A percentile compares a stretch with the other conserved stretches of the same genome.
Conservation (phyloP, 2,329 filamentous ascomycete genomes). For the Neofusicoccum umdonicola region DNA sequence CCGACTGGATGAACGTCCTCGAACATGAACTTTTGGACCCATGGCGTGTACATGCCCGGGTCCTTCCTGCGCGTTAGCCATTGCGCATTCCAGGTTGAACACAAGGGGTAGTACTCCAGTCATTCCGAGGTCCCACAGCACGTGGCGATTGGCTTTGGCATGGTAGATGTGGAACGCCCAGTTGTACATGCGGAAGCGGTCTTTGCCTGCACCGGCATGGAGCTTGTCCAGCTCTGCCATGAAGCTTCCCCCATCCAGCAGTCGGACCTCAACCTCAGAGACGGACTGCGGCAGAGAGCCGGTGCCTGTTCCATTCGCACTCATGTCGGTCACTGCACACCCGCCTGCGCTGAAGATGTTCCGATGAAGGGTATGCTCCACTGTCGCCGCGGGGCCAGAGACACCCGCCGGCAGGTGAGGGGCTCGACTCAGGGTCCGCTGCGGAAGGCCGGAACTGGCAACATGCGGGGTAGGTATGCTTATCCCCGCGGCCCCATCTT, state of each 20-base stretch:
- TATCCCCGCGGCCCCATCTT: neutral
- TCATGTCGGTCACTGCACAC: too few relatives aligned
- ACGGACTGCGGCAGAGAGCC: constrained; percentile 21
- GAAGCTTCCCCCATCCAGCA: constrained; percentile 36
- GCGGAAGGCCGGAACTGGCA: neutral
- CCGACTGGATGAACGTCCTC: constrained; percentile 28
- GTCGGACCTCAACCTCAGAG: constrained; percentile 26
- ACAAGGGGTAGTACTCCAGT: constrained; percentile 25
- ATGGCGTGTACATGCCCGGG: constrained; percentile 31
- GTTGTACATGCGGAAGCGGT: constrained; percentile 35
- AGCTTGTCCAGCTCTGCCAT: constrained; percentile 28
- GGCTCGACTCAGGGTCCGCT: neutral
- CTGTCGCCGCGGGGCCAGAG: too few relatives aligned
- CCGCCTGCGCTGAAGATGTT: too few relatives aligned
- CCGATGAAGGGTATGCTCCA: neutral
- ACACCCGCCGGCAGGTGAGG: neutral
- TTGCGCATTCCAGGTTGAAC: neutral
- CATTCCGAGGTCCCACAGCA: constrained; percentile 34
- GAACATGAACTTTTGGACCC: constrained; percentile 33
- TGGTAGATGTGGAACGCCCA: constrained; percentile 34
- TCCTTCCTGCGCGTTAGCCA: constrained; percentile 23
- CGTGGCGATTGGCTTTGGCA: constrained; percentile 21
- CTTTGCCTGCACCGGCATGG: constrained; percentile 28
- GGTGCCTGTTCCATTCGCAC: too few relatives aligned
- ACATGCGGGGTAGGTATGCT: neutral